phyloP scores from a whole-genome alignment of 2,329 filamentous ascomycete species.

The Davidsoniella australis region DNA sequence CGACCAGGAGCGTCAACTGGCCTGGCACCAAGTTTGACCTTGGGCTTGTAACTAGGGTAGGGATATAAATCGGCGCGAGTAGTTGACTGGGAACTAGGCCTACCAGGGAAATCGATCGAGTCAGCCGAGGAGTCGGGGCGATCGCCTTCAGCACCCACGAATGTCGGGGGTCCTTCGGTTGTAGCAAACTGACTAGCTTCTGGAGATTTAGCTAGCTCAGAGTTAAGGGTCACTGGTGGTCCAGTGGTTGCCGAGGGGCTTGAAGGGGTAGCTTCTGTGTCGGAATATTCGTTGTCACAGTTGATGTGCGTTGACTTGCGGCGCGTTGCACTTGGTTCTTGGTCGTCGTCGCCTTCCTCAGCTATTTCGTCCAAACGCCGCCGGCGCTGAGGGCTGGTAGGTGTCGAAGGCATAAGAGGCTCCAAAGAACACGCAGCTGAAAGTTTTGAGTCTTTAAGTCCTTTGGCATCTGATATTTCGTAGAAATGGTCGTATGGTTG shows the following conservation, averaged over 20 bases:
- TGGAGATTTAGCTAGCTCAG: slow-evolving; percentile 32
- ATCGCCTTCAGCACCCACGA: slow-evolving; percentile 26
- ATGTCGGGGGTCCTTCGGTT: slow-evolving; percentile 33
- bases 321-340: slow-evolving; percentile 31
- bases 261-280: slow-evolving; percentile 11
- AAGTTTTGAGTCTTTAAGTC: slow-evolving; percentile 74
- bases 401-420: slow-evolving; percentile 59
- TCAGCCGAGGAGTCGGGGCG: slow-evolving; percentile 28
- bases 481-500: slow-evolving; percentile 76
- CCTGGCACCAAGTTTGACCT: slow-evolving; percentile 76
- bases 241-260: slow-evolving; percentile 13
- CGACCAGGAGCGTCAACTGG: slow-evolving; percentile 53
- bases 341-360: slow-evolving; percentile 75
- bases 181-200: slow-evolving; percentile 33
- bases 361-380: slow-evolving; percentile 77
- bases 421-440: slow-evolving; percentile 81
- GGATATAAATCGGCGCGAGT: slow-evolving; percentile 32
- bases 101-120: slow-evolving; percentile 24
- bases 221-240: slow-evolving; percentile 32
- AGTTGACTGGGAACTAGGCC: slow-evolving; percentile 34
- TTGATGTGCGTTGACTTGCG: slow-evolving; percentile 36
- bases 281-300: slow-evolving; percentile 13
- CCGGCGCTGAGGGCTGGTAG: slow-evolving; percentile 60
- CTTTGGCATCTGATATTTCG: slow-evolving; percentile 54
- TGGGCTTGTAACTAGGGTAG: slow-evolving; percentile 47